A percentile compares a stretch with the other conserved stretches of the same genome.
Evolutionary conservation across 2,329 filamentous ascomycete species (phyloP).

Genomic region (Aspergillus tubingensis): DNA sequence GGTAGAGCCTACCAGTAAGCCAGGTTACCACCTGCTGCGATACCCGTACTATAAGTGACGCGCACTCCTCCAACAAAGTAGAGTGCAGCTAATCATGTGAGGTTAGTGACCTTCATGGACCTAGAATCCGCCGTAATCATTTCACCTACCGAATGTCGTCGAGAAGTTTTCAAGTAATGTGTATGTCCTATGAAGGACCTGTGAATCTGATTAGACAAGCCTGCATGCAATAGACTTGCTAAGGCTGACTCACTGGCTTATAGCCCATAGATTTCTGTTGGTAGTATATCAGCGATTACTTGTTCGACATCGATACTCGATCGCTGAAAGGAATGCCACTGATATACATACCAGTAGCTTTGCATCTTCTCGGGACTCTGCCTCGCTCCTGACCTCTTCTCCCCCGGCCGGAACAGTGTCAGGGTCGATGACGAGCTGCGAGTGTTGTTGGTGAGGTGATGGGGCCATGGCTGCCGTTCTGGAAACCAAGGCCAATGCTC

Average conservation of each 20-base stretch:
- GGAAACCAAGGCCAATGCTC: not conserved
- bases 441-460: constrained; percentile 19
- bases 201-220: constrained; percentile 17
- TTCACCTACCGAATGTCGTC: constrained; percentile 56
- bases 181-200: constrained; percentile 61
- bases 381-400: constrained; percentile 30
- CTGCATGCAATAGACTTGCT: not conserved
- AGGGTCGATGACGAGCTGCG: constrained; percentile 26
- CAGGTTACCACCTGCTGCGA: constrained; percentile 61
- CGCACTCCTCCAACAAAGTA: constrained; percentile 64
- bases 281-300: constrained; percentile 22
- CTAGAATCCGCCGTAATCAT: constrained; percentile 23
- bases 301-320: not conserved
- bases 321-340: not conserved
- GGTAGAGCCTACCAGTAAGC: constrained; percentile 56
- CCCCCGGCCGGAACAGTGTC: constrained; percentile 23
- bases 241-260: constrained; percentile 50
- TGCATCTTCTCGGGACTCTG: constrained; percentile 37
- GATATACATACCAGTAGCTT: constrained; percentile 36
- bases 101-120: constrained; percentile 38
- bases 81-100: constrained; percentile 51
- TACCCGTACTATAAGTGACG: constrained; percentile 64
- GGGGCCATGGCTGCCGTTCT: constrained; percentile 18
- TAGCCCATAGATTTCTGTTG: constrained; percentile 55
- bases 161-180: constrained; percentile 61